These are phyloP conservation scores for Dothideomycetes sp. DNA, from an alignment of 2,329 filamentous ascomycete genomes.

Conservation along the genomic window DNA sequence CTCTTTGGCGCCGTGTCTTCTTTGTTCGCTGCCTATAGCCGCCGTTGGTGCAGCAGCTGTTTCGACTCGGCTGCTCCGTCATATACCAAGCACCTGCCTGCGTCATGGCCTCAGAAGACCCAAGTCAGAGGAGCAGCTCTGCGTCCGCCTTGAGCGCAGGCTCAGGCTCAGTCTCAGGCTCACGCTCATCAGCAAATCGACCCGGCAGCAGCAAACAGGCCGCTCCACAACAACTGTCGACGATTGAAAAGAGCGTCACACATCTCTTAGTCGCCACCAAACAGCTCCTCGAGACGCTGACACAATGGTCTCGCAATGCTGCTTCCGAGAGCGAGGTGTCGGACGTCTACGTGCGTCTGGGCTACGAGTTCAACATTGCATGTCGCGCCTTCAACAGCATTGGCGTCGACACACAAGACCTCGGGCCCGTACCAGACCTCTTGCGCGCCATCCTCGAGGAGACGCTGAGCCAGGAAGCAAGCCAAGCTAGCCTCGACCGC, in stretches of 20 bases:
- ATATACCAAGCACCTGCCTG: no score
- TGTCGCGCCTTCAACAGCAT: constrained; percentile 95
- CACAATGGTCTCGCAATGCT: constrained; percentile 89
- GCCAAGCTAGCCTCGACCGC: constrained; percentile 82
- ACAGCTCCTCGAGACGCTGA: constrained; percentile 91
- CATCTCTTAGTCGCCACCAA: constrained; percentile 97
- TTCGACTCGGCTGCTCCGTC: no score
- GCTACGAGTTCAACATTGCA: constrained; percentile 99
- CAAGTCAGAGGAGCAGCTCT: constrained; percentile 46
- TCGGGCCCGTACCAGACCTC: constrained; percentile 90
- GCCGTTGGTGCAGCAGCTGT: no score
- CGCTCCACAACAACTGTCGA: constrained; percentile 65
- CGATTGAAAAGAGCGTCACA: constrained; percentile 98
- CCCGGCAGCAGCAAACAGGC: constrained; percentile 38
- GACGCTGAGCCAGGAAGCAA: constrained; percentile 92
- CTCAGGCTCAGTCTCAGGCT: not conserved
- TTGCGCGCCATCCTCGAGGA: constrained; percentile 87
- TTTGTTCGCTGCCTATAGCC: no score
- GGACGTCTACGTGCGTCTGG: constrained; percentile 92
- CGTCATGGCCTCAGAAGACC: constrained; percentile 24
- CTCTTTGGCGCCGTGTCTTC: no score
- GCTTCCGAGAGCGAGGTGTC: constrained; percentile 93
- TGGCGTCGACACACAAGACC: constrained; percentile 86
- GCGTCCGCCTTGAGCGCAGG: constrained; percentile 60
- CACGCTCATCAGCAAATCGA: constrained; percentile 44